A percentile compares a stretch with the other conserved stretches of the same genome.
These are phyloP conservation scores for Cnidoscolus chayamansa DNA, from an alignment of 441 rosid genomes.

Conservation along the genomic window DNA sequence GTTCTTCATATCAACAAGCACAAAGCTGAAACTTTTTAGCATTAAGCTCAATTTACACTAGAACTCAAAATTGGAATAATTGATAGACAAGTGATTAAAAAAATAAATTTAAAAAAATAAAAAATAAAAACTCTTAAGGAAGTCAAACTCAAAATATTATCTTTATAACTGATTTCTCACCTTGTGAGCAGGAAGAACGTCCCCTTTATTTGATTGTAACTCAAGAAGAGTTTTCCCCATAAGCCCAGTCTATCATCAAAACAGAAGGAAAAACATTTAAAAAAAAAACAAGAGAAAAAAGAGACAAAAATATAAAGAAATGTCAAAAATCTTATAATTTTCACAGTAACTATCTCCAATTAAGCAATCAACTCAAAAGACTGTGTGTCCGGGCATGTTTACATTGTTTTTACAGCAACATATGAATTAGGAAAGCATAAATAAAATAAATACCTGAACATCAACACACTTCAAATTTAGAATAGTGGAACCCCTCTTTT, in stretches of 20 bases:
- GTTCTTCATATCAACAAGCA: not conserved
- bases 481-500: constrained; percentile 76
- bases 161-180: constrained; percentile 23
- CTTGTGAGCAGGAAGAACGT: constrained; percentile 96
- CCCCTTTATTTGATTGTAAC: constrained; percentile 88
- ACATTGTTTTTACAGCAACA: not conserved
- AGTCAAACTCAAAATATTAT: not conserved
- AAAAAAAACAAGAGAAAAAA: constrained; percentile 2
- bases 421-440: not conserved
- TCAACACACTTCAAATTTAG: constrained; percentile 89
- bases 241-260: constrained; percentile 57
- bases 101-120: not conserved
- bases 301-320: not conserved
- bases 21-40: not conserved
- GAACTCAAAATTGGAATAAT: not conserved
- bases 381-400: not conserved
- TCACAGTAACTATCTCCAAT: not conserved
- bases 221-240: constrained; percentile 91
- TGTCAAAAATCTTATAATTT: not conserved
- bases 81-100: not conserved
- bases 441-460: constrained; percentile 52
- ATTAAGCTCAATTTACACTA: not conserved
- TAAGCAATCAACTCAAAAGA: not conserved
- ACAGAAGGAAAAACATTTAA: constrained; percentile 19
- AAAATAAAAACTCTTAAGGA: not conserved